Percentiles rank a stretch among this genome's conserved stretches.
These are phyloP conservation scores for Stemphylium lycopersici DNA, from an alignment of 2,329 filamentous ascomycete species.

Conservation along the genomic window DNA sequence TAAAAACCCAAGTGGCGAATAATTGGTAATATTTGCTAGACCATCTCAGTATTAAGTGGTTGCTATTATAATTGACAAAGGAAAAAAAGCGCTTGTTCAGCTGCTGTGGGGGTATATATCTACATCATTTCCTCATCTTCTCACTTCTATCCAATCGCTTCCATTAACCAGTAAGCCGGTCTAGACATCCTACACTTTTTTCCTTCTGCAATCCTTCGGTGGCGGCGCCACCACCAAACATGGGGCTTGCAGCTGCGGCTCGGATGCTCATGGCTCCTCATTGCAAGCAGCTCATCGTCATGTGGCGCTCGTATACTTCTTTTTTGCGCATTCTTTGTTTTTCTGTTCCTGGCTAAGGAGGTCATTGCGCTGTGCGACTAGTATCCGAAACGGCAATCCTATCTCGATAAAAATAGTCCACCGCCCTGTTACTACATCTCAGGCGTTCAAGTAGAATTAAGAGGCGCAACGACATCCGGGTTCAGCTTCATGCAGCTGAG, in stretches of 20 bases:
- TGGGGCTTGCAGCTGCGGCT: not conserved
- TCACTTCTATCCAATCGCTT: not conserved
- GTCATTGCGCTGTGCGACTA: no score
- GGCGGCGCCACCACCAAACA: no score
- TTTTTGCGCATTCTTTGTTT: no score
- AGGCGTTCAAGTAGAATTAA: not conserved
- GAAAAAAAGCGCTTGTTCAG: constrained; percentile 2
- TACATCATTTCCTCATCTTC: not conserved
- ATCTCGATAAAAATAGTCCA: not conserved
- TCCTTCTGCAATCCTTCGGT: not conserved
- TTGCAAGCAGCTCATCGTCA: not conserved
- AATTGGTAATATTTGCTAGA: not conserved
- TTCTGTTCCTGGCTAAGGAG: no score
- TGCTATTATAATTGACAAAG: not conserved
- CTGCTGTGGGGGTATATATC: constrained; percentile 1
- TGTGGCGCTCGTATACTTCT: no score
- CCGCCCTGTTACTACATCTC: no score
- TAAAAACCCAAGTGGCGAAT: not conserved
- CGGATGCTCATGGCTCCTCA: not conserved
- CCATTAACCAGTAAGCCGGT: not conserved
- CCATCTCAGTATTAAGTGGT: not conserved
- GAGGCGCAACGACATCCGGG: not conserved
- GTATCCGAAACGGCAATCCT: not conserved
- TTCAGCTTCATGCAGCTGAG: constrained; percentile 6
- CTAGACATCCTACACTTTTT: not conserved